Percentiles rank a stretch among this genome's conserved stretches.
phyloP scores from a whole-genome alignment of 768 basidiomycete genomes.

The Agaricus blazei region DNA sequence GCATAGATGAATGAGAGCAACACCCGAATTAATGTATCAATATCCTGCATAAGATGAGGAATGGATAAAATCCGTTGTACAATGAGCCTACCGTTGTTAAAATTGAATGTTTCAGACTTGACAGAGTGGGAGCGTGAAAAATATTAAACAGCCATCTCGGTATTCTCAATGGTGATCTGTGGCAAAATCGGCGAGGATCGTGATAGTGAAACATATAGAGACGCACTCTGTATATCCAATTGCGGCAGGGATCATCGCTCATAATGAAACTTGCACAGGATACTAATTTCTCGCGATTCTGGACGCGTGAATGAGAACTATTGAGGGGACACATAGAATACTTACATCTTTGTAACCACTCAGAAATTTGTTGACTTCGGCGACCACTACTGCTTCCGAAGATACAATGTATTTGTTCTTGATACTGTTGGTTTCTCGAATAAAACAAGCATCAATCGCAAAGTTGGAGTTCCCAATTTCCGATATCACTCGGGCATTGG shows the following conservation, averaged over 20 bases:
- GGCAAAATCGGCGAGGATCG: not conserved
- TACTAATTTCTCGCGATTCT: not conserved
- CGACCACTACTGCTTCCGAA: constrained; percentile 9
- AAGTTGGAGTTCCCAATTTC: constrained; percentile 11
- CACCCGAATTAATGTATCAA: not conserved
- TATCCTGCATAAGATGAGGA: not conserved
- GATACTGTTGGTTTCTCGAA: not conserved
- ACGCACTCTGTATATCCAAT: not conserved
- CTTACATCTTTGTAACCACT: not conserved
- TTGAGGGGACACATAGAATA: not conserved
- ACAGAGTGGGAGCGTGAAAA: constrained; percentile 11
- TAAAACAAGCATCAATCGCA: constrained; percentile 15
- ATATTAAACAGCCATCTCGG: constrained; percentile 7
- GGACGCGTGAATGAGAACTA: not conserved
- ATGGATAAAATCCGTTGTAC: not conserved
- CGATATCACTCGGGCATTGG: not conserved
- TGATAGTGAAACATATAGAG: not conserved
- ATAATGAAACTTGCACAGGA: not conserved
- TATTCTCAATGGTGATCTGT: constrained; percentile 10
- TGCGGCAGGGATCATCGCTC: not conserved
- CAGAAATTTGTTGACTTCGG: constrained; percentile 10
- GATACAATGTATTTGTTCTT: not conserved
- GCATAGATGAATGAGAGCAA: constrained; percentile 9
- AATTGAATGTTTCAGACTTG: constrained; percentile 4
- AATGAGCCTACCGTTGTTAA: not conserved